Evolutionary conservation across 495 filamentous ascomycete genomes (phyloP), one percentile per base, ranked within the genome.

Genomic region (Oleoguttula mirabilis): DNA sequence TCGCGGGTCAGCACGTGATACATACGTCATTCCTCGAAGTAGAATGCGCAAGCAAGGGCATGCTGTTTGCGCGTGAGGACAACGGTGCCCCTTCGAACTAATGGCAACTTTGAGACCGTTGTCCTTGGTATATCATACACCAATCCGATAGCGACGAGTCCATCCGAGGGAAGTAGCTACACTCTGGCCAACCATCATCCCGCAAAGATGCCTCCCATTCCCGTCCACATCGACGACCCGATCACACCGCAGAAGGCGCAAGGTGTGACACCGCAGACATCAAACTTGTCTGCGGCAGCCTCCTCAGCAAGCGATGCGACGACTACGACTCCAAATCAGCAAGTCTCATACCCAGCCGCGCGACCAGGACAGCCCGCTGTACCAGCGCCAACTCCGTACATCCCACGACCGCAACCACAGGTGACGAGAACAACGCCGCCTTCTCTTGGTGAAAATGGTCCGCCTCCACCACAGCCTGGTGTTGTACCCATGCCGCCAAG

Each of bases 401-500:
- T 61, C 6, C 62, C 60, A 28, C 43, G 25, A 32, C 45, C 47
- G 31, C 49, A 39, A 28, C 37, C 43, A 21, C 33, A 40, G 35
- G 28, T 43, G n/a, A 50, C 57, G 32, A 60, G 57, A 10, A 70
- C 66, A 51, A 59, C 54, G 14, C 43, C 57, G 19, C 55, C 48
- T 14, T 22, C 55, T 36, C 50, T 43, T 21, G 33, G 52, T 36
- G 17, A 39, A 16, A 21, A 52, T 25, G 50, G 52, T 11, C 73
- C 75, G 10, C 70, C 77, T 21, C 62, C 72, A 33, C 78, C 79
- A 1, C 79, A 81, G 48, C 77, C 77, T 20, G 77, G 73, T 42
- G 64, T 71, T 3, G 52, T 63, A 3, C 70, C 77, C 8, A 35
- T 46, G 4, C 60, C 64, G 4, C 43, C 50, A 10, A 20, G 53